Percentiles rank a stretch among this genome's conserved stretches.
phyloP scores from a whole-genome alignment of 2,329 filamentous ascomycete species.

The Fusarium irregulare region DNA sequence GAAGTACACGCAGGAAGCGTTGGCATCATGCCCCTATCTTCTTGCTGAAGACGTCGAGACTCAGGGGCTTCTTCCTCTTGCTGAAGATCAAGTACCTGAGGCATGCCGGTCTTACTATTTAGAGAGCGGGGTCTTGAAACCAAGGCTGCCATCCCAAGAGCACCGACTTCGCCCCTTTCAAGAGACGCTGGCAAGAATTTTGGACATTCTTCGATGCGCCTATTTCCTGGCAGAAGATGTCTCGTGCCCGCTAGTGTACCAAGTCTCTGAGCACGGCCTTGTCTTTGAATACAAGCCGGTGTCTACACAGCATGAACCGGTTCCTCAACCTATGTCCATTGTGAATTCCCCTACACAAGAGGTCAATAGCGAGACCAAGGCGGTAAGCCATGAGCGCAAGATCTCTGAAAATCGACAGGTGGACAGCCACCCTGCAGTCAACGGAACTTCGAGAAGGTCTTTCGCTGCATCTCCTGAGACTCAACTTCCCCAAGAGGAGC shows the following conservation, averaged over 20 bases:
- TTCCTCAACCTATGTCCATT: constrained; percentile 29
- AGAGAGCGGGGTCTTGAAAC: constrained; percentile 54
- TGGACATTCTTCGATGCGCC: constrained; percentile 62
- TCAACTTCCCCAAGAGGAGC: constrained; percentile 15
- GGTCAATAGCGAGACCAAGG: constrained; percentile 16
- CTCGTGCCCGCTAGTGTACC: constrained; percentile 53
- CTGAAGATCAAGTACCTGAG: constrained; percentile 52
- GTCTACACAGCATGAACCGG: neutral
- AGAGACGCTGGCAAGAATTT: constrained; percentile 59
- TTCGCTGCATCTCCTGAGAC: constrained; percentile 19
- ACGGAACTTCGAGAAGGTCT: constrained; percentile 2
- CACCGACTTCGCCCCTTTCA: constrained; percentile 48
- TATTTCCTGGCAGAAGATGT: constrained; percentile 59
- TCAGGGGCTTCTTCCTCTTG: constrained; percentile 58
- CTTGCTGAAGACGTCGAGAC: constrained; percentile 63
- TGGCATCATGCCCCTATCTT: constrained; percentile 60
- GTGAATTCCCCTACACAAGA: constrained; percentile 26
- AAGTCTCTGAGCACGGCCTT: constrained; percentile 46
- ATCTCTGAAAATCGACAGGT: constrained; percentile 18
- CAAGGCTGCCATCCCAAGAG: constrained; percentile 50
- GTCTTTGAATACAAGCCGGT: constrained; percentile 50
- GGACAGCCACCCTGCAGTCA: constrained; percentile 9
- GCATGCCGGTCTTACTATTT: constrained; percentile 55
- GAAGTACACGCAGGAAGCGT: constrained; percentile 54
- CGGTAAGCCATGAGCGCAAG: constrained; percentile 20